A percentile compares a stretch with the other conserved stretches of the same genome.
Conservation (phyloP, 257 asterid genomes). For the Coffea eugenioides region DNA sequence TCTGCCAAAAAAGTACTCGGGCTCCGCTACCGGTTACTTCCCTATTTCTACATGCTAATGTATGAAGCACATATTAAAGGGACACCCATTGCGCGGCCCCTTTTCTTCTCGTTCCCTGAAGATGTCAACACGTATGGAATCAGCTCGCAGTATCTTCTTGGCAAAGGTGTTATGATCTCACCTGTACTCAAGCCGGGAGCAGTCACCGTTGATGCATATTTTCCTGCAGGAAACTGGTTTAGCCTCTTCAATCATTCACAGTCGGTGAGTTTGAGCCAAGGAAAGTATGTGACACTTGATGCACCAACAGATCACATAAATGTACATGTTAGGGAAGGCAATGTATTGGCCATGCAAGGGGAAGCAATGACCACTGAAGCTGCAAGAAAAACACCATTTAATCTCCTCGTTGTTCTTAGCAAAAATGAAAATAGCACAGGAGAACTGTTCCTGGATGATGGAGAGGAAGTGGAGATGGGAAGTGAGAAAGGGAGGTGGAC, state of each 20-base stretch:
- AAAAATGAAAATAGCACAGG: conserved; percentile 33
- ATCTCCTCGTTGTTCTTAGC: conserved; percentile 39
- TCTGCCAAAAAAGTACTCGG: conserved; percentile 48
- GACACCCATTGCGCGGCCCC: conserved; percentile 44
- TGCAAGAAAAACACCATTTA: conserved; percentile 35
- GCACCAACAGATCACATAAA: conserved; percentile 39
- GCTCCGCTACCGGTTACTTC: conserved; percentile 41
- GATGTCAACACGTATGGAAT: conserved; percentile 41
- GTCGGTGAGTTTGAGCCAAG: conserved; percentile 18
- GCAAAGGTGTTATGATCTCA: conserved; percentile 47
- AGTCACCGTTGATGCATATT: conserved; percentile 34
- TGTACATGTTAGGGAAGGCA: conserved; percentile 42
- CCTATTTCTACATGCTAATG: conserved; percentile 48
- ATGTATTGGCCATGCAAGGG: conserved; percentile 45
- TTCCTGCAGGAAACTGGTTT: conserved; percentile 50
- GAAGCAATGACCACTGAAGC: conserved; percentile 44
- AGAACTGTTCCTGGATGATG: conserved; percentile 43
- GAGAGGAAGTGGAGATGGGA: conserved; percentile 41
- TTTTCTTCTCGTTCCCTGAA: conserved; percentile 54
- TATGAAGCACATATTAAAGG: conserved; percentile 44
- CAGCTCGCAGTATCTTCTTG: conserved; percentile 44
- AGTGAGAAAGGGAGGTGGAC: conserved; percentile 33
- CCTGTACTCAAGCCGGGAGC: conserved; percentile 40
- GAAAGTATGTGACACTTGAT: conserved; percentile 31
- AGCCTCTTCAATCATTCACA: conserved; percentile 39